Conservation (phyloP, 1,284 basidiomycete genomes). For the Thecaphora frezii region DNA sequence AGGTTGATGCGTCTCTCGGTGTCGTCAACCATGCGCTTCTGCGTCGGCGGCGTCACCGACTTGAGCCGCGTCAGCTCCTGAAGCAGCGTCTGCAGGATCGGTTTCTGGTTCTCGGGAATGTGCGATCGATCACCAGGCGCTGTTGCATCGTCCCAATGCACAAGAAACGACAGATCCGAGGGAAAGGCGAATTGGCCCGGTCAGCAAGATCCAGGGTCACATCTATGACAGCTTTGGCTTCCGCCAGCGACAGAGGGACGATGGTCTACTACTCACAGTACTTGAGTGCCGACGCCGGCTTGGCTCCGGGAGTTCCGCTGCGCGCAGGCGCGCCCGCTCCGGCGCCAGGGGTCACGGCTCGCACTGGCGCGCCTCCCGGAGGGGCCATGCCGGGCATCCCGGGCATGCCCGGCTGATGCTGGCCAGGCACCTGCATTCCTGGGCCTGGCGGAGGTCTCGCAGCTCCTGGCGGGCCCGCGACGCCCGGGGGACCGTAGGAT, state of each 20-base stretch:
- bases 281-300: conserved; percentile 64
- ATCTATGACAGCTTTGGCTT: too few species aligned
- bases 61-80: conserved; percentile 40
- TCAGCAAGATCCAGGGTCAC: too few species aligned
- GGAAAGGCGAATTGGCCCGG: too few species aligned
- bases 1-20: conserved; percentile 82
- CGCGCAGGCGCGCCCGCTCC: conserved; percentile 53
- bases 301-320: conserved; percentile 36
- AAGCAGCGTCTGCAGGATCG: conserved; percentile 66
- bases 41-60: conserved; percentile 66
- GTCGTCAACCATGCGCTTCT: conserved; percentile 83
- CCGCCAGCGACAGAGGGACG: too few species aligned
- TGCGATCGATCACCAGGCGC: conserved; percentile 87
- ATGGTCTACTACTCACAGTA: conserved; percentile 70
- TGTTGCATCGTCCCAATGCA: conserved; percentile 53
- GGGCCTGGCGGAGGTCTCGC: conserved; percentile 9
- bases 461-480: too few species aligned
- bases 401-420: conserved; percentile 18
- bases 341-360: conserved; percentile 59
- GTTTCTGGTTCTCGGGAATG: conserved; percentile 73
- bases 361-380: conserved; percentile 55
- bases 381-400: conserved; percentile 27
- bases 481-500: neutral
- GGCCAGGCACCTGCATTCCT: conserved; percentile 24
- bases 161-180: too few species aligned